phyloP scores from a whole-genome alignment of 2,329 filamentous ascomycete species.

The Blastomyces emzantsi region DNA sequence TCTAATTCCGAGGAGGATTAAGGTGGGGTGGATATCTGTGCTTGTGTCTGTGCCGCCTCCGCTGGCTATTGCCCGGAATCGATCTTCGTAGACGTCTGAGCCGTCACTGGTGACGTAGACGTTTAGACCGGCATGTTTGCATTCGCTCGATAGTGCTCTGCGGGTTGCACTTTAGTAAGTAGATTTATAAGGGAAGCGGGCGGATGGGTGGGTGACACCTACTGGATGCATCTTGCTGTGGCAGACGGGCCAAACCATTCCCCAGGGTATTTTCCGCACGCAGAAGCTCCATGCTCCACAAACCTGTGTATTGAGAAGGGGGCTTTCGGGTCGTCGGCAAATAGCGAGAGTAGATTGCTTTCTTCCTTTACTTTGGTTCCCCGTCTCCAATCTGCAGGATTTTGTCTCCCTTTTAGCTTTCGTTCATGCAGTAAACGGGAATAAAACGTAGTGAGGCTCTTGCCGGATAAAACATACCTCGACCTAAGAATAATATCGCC shows the following conservation, averaged over 20 bases:
- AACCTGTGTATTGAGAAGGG: conserved; percentile 95
- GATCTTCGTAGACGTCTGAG: conserved; percentile 87
- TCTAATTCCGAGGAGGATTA: conserved; percentile 81
- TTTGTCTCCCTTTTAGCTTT: conserved; percentile 17
- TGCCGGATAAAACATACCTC: conserved; percentile 48
- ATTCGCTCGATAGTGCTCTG: conserved; percentile 65
- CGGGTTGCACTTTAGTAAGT: conserved; percentile 1
- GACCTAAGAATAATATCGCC: conserved; percentile 60
- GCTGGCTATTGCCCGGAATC: conserved; percentile 65
- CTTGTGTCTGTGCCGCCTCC: conserved; percentile 39
- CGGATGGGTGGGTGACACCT: conserved; percentile 27
- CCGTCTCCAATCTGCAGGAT: conserved; percentile 60
- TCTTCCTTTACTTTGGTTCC: conserved; percentile 49
- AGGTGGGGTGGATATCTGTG: conserved; percentile 53
- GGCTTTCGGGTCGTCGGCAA: conserved; percentile 76
- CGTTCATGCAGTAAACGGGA: background rate
- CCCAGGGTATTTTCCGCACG: conserved; percentile 88
- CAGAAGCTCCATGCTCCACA: conserved; percentile 73
- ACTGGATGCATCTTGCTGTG: conserved; percentile 90
- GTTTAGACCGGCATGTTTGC: conserved; percentile 53
- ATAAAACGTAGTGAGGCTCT: background rate
- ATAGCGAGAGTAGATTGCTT: conserved; percentile 63
- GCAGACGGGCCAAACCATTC: conserved; percentile 99
- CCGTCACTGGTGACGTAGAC: conserved; percentile 88
- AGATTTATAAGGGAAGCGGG: background rate